Base-by-base conservation (phyloP, 1,284 basidiomycete species). In the Cutaneotrichosporon dermatis region DNA sequence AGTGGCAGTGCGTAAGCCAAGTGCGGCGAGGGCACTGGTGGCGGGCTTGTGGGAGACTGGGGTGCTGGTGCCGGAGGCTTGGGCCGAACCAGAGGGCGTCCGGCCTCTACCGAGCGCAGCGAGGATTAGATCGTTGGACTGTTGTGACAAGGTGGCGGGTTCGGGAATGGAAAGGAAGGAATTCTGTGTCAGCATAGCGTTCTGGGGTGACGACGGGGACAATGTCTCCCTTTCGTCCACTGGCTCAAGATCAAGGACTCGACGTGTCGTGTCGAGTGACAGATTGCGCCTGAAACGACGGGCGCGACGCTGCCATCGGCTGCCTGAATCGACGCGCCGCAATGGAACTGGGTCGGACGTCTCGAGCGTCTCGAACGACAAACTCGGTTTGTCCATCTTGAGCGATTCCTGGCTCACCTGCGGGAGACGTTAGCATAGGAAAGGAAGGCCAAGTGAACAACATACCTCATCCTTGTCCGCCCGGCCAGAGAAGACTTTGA, bases 401-500 rank as follows among this genome's bases (percentile, higher is more conserved):
- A 49, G 46, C 8, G 25, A 25, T 25, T 53, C 34, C 13, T 57
- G 63, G 60, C 63, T 65, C 54, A 65, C 63, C 61, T 65, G 46
- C 46, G 25, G n/a, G 25, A 25, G 25, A 25, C 37, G 25, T 25
- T 25, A 25, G 25, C 25, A n/a, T n/a, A n/a, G n/a, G n/a, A n/a
- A n/a, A n/a, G n/a, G n/a, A n/a, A n/a, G n/a, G 34, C 49, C 12
- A 54, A 10, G 4, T 33, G 13, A 54, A 65, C n/a, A n/a, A n/a
- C 73, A 64, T 55, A 76, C 76, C 73, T 78, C 76, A 67, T 76
- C 75, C 69, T 74, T 73, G 61, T 66, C 68, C 58, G 74, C 74
- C 51, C 61, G 59, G 41, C 76, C 72, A 15, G 72, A 74, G 55
- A 77, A 74, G 52, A 75, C 76, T 78, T 78, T 76, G 13, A 77